Percentiles rank a stretch among this genome's conserved stretches.
Conservation (phyloP, 169 alveolate genomes). For the Babesia caballi region DNA sequence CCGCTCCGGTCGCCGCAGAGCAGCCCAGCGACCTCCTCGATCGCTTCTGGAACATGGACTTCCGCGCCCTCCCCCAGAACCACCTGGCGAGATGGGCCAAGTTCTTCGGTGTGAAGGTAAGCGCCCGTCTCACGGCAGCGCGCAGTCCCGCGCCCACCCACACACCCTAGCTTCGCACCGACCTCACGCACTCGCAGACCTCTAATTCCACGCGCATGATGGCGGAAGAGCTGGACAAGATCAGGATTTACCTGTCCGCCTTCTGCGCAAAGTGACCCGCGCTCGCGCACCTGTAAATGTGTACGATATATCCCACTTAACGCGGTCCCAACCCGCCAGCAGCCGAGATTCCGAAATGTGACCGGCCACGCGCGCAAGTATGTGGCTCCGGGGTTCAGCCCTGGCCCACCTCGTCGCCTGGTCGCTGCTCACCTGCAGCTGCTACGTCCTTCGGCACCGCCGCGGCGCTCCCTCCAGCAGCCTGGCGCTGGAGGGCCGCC, state of each 20-base stretch:
- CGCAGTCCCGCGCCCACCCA: neutral
- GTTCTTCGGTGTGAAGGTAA: constrained; percentile 64
- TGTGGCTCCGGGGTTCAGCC: constrained; percentile 14
- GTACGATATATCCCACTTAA: neutral
- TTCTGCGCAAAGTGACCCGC: neutral
- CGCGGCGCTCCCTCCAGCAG: neutral
- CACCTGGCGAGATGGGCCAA: constrained; percentile 24
- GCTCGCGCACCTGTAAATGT: neutral
- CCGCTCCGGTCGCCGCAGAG: neutral
- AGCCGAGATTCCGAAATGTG: neutral
- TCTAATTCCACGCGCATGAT: neutral
- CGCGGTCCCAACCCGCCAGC: neutral
- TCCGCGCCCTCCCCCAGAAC: constrained; percentile 9
- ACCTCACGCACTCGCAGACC: neutral
- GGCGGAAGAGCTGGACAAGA: constrained; percentile 8
- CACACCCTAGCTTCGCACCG: neutral
- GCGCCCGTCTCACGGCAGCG: neutral
- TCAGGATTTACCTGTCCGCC: neutral
- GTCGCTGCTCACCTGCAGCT: neutral
- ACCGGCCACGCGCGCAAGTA: neutral
- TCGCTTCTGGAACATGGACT: constrained; percentile 42
- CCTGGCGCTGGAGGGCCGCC: neutral
- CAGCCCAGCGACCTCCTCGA: constrained; percentile 28
- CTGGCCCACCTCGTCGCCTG: neutral
- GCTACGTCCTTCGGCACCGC: neutral